These are phyloP conservation scores for Calocybe cyanea DNA, from an alignment of 768 basidiomycete genomes.

Conservation along the genomic window DNA sequence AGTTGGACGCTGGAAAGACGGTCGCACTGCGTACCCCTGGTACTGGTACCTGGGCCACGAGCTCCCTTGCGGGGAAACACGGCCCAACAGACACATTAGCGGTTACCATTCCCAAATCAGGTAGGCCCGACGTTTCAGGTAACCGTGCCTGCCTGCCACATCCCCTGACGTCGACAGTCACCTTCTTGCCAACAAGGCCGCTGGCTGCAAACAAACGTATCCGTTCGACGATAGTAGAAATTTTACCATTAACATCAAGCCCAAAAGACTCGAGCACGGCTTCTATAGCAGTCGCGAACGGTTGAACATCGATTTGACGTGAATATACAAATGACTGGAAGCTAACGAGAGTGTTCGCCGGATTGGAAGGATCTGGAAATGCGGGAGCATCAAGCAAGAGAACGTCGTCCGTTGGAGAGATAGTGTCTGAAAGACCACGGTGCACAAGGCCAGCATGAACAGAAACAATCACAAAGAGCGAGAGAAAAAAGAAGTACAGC, in stretches of 20 bases:
- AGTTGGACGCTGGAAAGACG: slow-evolving; percentile 31
- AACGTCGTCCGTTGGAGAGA: slow-evolving; percentile 27
- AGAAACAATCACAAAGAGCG: slow-evolving; percentile 5
- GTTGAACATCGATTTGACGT: slow-evolving; percentile 22
- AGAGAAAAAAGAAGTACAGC: slow-evolving; percentile 3
- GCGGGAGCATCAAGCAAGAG: slow-evolving; percentile 38
- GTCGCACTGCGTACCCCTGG: slow-evolving; percentile 23
- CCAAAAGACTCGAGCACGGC: slow-evolving; percentile 23
- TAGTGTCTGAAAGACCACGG: slow-evolving; percentile 16
- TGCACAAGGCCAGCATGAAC: slow-evolving; percentile 11
- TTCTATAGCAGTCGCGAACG: slow-evolving; percentile 19
- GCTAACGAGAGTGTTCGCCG: slow-evolving; percentile 25
- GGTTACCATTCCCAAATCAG: slow-evolving; percentile 31
- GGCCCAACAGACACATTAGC: slow-evolving; percentile 28
- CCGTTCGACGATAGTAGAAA: slow-evolving; percentile 24
- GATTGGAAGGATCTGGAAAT: slow-evolving; percentile 31
- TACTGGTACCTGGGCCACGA: slow-evolving; percentile 16
- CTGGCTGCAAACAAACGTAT: slow-evolving; percentile 30
- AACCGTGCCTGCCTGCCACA: slow-evolving; percentile 24
- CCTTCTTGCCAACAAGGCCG: slow-evolving; percentile 28
- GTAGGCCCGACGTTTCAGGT: slow-evolving; percentile 24
- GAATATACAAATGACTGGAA: slow-evolving; percentile 35
- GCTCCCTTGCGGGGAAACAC: slow-evolving; percentile 19
- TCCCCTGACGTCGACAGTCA: slow-evolving; percentile 27
- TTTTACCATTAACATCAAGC: slow-evolving; percentile 25